A percentile compares a stretch with the other conserved stretches of the same genome.
Conservation (phyloP, 1,284 basidiomycete species). For the Pseudozyma sp. region DNA sequence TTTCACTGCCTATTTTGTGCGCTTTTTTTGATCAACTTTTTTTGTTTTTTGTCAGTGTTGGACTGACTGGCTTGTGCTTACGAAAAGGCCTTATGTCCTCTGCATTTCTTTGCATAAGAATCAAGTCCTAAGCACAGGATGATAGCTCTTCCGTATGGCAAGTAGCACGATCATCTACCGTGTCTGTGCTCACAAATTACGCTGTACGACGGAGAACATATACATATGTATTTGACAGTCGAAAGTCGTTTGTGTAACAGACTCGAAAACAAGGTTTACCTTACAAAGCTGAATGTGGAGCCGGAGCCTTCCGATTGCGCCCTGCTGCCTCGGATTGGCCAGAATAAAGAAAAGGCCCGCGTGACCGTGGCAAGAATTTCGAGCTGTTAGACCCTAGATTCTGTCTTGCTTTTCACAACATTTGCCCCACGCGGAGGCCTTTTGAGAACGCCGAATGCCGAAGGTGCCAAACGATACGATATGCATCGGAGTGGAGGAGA, state of each 20-base stretch:
- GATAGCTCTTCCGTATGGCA: neutral
- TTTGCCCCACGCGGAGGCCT: slow-evolving; percentile 14
- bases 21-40: neutral
- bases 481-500: slow-evolving; percentile 7
- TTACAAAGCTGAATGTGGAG: neutral
- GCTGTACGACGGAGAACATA: neutral
- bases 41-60: neutral
- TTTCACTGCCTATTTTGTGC: slow-evolving; percentile 1
- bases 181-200: too few relatives aligned
- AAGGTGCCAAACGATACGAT: neutral
- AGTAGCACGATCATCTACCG: too few relatives aligned
- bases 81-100: neutral
- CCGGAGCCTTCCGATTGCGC: slow-evolving; percentile 29
- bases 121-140: neutral
- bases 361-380: neutral
- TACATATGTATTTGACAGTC: too few relatives aligned
- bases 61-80: slow-evolving; percentile 9
- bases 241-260: too few relatives aligned
- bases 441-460: neutral
- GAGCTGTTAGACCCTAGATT: slow-evolving; percentile 6
- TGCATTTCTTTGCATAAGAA: neutral
- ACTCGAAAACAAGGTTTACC: too few relatives aligned
- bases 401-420: neutral
- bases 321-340: slow-evolving; percentile 12
- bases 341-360: slow-evolving; percentile 12